These are phyloP conservation scores for Anisodus tanguticus DNA, from an alignment of 257 asterid species.

Conservation along the genomic window DNA sequence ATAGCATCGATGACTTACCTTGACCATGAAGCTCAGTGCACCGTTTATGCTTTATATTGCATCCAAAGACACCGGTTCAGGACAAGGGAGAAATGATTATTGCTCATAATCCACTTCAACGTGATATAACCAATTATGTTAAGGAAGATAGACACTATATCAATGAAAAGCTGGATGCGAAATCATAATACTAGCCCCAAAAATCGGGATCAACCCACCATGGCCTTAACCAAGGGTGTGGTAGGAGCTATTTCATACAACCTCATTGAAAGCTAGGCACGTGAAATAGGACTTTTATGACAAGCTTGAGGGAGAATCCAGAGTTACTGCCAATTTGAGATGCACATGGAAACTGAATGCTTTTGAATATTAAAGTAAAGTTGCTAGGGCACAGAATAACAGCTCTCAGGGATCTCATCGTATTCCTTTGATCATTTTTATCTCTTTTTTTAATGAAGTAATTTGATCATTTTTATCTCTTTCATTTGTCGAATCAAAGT, in stretches of 20 bases:
- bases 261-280: conserved; percentile 23
- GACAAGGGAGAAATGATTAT: background rate
- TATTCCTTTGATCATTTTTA: background rate
- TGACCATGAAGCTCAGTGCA: background rate
- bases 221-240: conserved; percentile 13
- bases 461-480: background rate
- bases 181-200: background rate
- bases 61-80: background rate
- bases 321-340: conserved; percentile 17
- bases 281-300: background rate
- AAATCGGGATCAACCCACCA: background rate
- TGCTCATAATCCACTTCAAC: conserved; percentile 14
- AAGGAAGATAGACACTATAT: conserved; percentile 12
- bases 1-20: background rate
- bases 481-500: conserved; percentile 22
- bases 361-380: background rate
- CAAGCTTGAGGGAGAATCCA: background rate
- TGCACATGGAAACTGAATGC: conserved; percentile 27
- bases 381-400: background rate
- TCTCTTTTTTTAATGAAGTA: background rate
- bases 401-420: background rate
- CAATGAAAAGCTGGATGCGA: background rate
- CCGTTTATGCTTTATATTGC: background rate
- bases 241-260: conserved; percentile 2
- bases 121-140: conserved; percentile 2